These are phyloP conservation scores for Boletus rex-veris DNA, from an alignment of 768 basidiomycete species.

Conservation along the genomic window DNA sequence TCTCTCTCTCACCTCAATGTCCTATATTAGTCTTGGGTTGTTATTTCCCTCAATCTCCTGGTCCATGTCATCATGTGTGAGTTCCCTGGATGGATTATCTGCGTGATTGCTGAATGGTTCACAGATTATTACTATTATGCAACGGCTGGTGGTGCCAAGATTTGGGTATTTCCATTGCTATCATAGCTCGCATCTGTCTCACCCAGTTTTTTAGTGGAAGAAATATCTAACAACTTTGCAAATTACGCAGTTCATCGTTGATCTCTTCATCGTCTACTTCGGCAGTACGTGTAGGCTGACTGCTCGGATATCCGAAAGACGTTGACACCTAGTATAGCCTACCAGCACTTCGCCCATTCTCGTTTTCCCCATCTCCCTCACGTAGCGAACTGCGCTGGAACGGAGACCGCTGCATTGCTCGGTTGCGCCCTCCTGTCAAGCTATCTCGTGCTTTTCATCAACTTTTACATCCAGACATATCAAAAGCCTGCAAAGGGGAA, in stretches of 20 bases:
- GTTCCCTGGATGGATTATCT: conserved; percentile 27
- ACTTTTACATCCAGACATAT: conserved; percentile 87
- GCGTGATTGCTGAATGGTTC: neutral
- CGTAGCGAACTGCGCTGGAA: conserved; percentile 81
- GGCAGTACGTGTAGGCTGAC: conserved; percentile 64
- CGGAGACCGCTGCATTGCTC: conserved; percentile 82
- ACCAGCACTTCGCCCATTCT: conserved; percentile 72
- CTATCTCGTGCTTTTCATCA: conserved; percentile 94
- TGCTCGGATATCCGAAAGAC: neutral
- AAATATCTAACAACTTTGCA: conserved; percentile 96
- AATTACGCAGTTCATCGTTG: conserved; percentile 93
- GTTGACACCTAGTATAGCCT: conserved; percentile 42
- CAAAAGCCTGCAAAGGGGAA: conserved; percentile 53
- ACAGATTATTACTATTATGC: conserved; percentile 99
- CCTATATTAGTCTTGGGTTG: conserved; percentile 84
- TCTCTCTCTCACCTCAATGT: neutral
- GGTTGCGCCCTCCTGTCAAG: conserved; percentile 86
- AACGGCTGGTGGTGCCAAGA: conserved; percentile 92
- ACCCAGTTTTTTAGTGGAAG: conserved; percentile 72
- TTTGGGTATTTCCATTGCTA: conserved; percentile 67
- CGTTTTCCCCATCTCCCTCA: conserved; percentile 67
- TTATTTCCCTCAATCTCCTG: conserved; percentile 83
- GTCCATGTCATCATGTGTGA: conserved; percentile 98
- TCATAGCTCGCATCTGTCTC: neutral
- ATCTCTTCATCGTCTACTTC: conserved; percentile 88